Evolutionary conservation across 768 basidiomycete species (phyloP).

Genomic region (Suillus brevipes): DNA sequence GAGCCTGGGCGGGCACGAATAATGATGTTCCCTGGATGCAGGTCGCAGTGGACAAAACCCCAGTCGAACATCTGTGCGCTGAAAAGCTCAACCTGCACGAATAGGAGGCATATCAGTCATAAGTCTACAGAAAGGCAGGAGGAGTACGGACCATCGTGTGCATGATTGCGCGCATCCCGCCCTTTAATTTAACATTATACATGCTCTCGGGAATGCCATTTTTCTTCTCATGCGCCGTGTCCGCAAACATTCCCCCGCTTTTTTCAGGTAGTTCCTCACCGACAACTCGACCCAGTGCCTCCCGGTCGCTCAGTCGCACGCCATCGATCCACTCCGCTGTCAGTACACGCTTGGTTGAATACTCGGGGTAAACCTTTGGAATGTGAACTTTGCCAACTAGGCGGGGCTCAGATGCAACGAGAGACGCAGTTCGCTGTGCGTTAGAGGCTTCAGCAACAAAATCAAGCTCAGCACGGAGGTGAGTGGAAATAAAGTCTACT

Average conservation of each 20-base stretch:
- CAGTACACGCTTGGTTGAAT: constrained; percentile 76
- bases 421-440: constrained; percentile 64
- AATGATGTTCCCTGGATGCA: constrained; percentile 78
- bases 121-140: not conserved
- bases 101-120: not conserved
- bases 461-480: constrained; percentile 81
- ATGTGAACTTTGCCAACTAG: constrained; percentile 74
- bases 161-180: constrained; percentile 70
- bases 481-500: constrained; percentile 76
- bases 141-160: constrained; percentile 56
- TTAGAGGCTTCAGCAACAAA: constrained; percentile 81
- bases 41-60: constrained; percentile 87
- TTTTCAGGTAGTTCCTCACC: constrained; percentile 36
- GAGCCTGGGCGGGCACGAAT: constrained; percentile 48
- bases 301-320: constrained; percentile 67
- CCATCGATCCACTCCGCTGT: constrained; percentile 86
- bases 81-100: constrained; percentile 61
- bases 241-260: constrained; percentile 2
- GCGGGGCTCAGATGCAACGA: constrained; percentile 68
- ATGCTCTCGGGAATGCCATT: constrained; percentile 3
- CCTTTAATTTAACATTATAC: constrained; percentile 39
- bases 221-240: not conserved
- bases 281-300: constrained; percentile 57
- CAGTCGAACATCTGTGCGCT: constrained; percentile 89
- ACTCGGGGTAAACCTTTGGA: constrained; percentile 70